A percentile compares a stretch with the other conserved stretches of the same genome.
Evolutionary conservation across 2,329 filamentous ascomycete species (phyloP).

Genomic region (Gnomoniopsis smithogilvyi): DNA sequence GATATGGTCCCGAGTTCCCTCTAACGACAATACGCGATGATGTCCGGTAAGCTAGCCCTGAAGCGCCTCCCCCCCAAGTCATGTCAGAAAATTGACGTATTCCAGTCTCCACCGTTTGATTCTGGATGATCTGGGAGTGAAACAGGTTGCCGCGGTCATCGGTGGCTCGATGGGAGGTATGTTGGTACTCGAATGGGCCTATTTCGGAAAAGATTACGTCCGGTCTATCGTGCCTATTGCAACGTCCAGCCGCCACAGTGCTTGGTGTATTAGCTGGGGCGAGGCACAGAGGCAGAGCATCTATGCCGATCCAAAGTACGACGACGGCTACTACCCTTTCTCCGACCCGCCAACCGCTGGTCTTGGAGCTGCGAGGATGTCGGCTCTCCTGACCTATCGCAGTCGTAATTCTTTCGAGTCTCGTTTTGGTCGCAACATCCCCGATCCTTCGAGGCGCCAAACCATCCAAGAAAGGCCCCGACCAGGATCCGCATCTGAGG

Average conservation of each 20-base stretch:
- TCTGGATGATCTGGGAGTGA: conserved; percentile 76
- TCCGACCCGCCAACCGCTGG: conserved; percentile 83
- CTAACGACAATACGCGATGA: conserved; percentile 94
- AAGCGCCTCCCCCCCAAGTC: neutral
- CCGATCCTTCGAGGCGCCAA: conserved; percentile 78
- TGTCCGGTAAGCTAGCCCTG: conserved; percentile 65
- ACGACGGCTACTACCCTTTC: conserved; percentile 91
- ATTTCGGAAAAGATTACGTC: conserved; percentile 84
- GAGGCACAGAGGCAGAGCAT: conserved; percentile 90
- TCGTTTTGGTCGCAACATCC: conserved; percentile 88
- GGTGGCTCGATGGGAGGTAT: conserved; percentile 86
- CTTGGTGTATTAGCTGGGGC: conserved; percentile 89
- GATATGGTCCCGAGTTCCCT: conserved; percentile 94
- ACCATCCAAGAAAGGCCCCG: conserved; percentile 70
- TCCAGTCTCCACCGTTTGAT: conserved; percentile 72
- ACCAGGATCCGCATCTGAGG: conserved; percentile 61
- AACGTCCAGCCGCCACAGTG: conserved; percentile 79
- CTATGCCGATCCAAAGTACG: conserved; percentile 97
- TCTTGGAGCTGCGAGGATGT: conserved; percentile 93
- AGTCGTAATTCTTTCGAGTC: conserved; percentile 97
- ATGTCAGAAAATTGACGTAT: neutral
- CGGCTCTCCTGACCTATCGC: conserved; percentile 89
- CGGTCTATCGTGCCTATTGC: conserved; percentile 78
- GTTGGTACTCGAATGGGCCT: conserved; percentile 90
- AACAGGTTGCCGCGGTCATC: conserved; percentile 73